phyloP scores from a whole-genome alignment of 1,284 basidiomycete genomes.

The Leccinum subfulvum region DNA sequence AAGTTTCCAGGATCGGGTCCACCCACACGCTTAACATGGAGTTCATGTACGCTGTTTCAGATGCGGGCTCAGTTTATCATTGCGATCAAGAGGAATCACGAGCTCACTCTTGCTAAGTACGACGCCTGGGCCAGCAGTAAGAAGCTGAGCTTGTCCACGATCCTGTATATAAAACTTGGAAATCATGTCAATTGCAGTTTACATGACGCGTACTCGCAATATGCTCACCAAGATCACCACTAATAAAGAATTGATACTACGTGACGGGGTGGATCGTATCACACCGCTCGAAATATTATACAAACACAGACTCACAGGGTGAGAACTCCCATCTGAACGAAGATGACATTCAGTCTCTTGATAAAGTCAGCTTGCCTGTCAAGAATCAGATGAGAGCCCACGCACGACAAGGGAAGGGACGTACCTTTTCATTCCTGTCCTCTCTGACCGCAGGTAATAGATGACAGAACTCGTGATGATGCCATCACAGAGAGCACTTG shows the following conservation, averaged over 20 bases:
- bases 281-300: neutral
- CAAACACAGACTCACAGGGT: slow-evolving; percentile 16
- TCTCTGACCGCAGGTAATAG: slow-evolving; percentile 21
- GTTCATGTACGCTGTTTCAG: slow-evolving; percentile 24
- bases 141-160: neutral
- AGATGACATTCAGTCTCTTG: slow-evolving; percentile 18
- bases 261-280: neutral
- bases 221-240: slow-evolving; percentile 16
- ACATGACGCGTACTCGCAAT: neutral
- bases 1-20: neutral
- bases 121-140: slow-evolving; percentile 13
- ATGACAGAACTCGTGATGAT: slow-evolving; percentile 21
- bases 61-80: neutral
- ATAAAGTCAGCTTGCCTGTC: slow-evolving; percentile 12
- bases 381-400: neutral
- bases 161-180: slow-evolving; percentile 19
- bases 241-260: slow-evolving; percentile 16
- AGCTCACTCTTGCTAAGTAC: slow-evolving; percentile 20
- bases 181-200: neutral
- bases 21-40: slow-evolving; percentile 28
- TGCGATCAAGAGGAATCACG: neutral
- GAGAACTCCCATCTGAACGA: slow-evolving; percentile 29
- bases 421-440: slow-evolving; percentile 20
- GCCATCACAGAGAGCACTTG: slow-evolving; percentile 22
- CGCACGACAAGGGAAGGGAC: neutral